Base-by-base conservation (phyloP, 331 rosid species). In the Dryas integrifolia region DNA sequence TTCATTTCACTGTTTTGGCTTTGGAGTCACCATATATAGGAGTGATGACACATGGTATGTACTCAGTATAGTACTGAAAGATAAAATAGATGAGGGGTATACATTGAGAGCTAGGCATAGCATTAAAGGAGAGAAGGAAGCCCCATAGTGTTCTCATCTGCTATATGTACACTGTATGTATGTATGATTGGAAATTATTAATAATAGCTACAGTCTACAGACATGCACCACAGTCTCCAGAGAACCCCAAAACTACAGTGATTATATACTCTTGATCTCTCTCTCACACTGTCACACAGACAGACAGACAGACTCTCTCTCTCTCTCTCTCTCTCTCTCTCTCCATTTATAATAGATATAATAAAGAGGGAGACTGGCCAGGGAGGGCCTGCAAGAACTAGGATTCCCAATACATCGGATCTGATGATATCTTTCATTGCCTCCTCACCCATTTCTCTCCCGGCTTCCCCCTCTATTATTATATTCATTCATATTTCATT, bases 351-450 rank as follows among this genome's bases (percentile, higher is more conserved):
- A 30, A 16, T 58, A 72, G 47, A 61, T 47, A 65, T n/a, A 38
- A 55, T 70, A 45, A 26, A 14, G 62, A 12, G 66, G 16, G 50
- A 35, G 40, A 68, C 21, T 35, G 67, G 35, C 35, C 35, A 30
- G 55, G 14, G 63, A 59, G 75, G 82, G 79, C 67, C 80, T 74
- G 77, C 73, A 81, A 79, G 85, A 85, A 89, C 87, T 76, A 82
- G 86, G 86, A 82, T 84, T 76, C 83, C 76, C 81, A 30, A 55
- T 64, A 41, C 83, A 82, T 82, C 82, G 86, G 86, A 88, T 86
- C 85, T 84, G 83, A 59, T 80, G 85, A 78, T 68, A 72, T 72
- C 75, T 76, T 71, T 60, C 61, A 47, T 70, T 84, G 81, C 81
- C 73, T 45, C 81, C 72, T 76, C 41, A 49, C 81, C 74, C 74